phyloP scores from a whole-genome alignment of 164 flowering plant species.

The Vitis cinerea region DNA sequence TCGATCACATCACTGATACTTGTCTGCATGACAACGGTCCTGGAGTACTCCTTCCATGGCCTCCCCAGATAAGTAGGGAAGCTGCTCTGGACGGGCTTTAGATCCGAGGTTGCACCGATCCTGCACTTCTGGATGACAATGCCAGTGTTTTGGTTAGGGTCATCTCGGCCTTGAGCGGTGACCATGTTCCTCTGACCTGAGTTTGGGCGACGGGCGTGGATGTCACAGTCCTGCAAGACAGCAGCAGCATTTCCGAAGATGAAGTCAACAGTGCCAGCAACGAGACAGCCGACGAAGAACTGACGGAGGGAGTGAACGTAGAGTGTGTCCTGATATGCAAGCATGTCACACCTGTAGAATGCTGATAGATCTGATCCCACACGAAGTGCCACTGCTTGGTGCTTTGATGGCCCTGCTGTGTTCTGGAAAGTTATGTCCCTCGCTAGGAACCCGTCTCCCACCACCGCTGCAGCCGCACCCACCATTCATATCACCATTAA shows the following conservation, averaged over 20 bases:
- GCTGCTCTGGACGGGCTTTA: conserved; percentile 30
- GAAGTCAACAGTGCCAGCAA: conserved; percentile 9
- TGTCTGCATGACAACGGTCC: conserved; percentile 68
- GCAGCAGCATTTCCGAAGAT: conserved; percentile 6
- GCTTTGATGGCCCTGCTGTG: conserved; percentile 7
- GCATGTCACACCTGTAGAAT: conserved; percentile 2
- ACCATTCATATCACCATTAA: no score
- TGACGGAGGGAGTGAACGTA: background rate
- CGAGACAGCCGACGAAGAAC: conserved; percentile 2
- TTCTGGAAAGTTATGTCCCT: conserved; percentile 5
- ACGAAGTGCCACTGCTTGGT: conserved; percentile 7
- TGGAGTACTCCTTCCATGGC: conserved; percentile 81
- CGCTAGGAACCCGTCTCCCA: conserved; percentile 9
- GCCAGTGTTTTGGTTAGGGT: conserved; percentile 61
- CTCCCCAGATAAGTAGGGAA: conserved; percentile 71
- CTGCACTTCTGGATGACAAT: conserved; percentile 78
- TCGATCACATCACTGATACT: conserved; percentile 45
- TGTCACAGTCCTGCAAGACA: conserved; percentile 6
- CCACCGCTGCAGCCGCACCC: no score
- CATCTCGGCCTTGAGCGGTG: conserved; percentile 85
- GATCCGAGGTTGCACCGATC: conserved; percentile 60
- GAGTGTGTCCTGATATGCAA: conserved; percentile 6
- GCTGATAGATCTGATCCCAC: background rate
- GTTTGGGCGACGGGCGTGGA: conserved; percentile 18
- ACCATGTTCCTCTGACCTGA: conserved; percentile 68